These are phyloP conservation scores for Borovskyia barvae DNA, from an alignment of 208 protist genomes.

Conservation along the genomic window DNA sequence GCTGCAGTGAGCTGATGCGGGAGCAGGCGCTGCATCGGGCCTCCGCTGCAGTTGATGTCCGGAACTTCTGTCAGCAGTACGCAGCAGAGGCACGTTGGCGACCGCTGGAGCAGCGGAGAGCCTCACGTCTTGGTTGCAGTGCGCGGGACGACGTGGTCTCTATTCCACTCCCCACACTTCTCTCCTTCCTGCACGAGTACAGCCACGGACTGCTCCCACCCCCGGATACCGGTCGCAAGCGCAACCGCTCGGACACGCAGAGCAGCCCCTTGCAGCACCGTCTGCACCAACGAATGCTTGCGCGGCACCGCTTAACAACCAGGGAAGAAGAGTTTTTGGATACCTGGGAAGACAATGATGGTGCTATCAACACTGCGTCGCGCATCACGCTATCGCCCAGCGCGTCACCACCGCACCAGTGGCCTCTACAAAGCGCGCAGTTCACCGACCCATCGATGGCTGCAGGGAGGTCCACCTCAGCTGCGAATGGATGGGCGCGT, in stretches of 20 bases:
- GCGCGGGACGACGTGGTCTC: conserved; percentile 10
- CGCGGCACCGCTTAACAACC: conserved; percentile 31
- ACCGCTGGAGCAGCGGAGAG: neutral
- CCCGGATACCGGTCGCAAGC: conserved; percentile 60
- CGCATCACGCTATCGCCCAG: neutral
- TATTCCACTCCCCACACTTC: conserved; percentile 47
- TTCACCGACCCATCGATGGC: neutral
- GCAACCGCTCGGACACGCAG: conserved; percentile 26
- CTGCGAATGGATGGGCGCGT: too few species aligned
- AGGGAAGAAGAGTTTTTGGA: conserved; percentile 48
- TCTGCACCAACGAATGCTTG: conserved; percentile 64
- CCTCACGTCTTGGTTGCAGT: too few species aligned
- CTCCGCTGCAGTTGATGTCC: conserved; percentile 62
- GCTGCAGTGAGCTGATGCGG: conserved; percentile 63
- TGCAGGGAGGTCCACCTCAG: too few species aligned
- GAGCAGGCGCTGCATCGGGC: conserved; percentile 65
- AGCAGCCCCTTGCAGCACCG: conserved; percentile 33
- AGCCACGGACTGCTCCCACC: conserved; percentile 70
- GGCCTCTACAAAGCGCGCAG: too few species aligned
- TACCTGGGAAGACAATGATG: conserved; percentile 1
- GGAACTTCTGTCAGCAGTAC: conserved; percentile 66
- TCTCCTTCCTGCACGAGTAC: conserved; percentile 76
- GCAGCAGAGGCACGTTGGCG: neutral
- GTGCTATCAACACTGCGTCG: neutral
- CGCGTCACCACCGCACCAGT: too few species aligned